Conservation (phyloP, 805 yeast species). For the Starmerella stellata region DNA sequence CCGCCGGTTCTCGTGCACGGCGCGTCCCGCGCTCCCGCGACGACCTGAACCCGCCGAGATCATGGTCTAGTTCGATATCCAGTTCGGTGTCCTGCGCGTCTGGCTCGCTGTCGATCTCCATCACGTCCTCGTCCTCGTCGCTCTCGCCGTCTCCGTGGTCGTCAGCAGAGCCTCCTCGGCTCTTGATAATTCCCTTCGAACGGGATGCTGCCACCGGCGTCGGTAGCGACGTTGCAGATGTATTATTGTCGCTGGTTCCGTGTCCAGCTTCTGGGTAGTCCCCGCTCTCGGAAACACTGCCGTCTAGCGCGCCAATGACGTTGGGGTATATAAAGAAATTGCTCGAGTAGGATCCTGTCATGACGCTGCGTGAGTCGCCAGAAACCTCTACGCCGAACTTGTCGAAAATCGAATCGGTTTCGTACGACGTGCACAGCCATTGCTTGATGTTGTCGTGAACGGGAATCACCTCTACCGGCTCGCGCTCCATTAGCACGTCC, state of each 20-base stretch:
- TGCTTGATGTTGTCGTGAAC: slow-evolving; percentile 91
- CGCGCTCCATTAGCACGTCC: slow-evolving; percentile 94
- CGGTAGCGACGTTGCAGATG: not conserved
- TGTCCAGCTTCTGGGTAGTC: not conserved
- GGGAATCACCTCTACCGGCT: slow-evolving; percentile 83
- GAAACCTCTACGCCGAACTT: slow-evolving; percentile 91
- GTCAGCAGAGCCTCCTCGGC: too few species aligned
- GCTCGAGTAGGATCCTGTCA: slow-evolving; percentile 96
- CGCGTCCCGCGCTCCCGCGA: slow-evolving; percentile 7
- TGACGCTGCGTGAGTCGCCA: slow-evolving; percentile 78
- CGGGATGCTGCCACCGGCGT: not conserved
- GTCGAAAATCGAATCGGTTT: slow-evolving; percentile 94
- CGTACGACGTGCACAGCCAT: slow-evolving; percentile 89
- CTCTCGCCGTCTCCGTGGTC: too few species aligned
- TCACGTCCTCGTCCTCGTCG: not conserved
- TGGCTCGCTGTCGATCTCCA: not conserved
- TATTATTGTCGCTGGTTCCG: not conserved
- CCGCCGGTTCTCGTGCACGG: slow-evolving; percentile 26
- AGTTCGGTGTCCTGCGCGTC: not conserved
- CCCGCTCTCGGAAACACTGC: not conserved
- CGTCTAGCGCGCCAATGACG: slow-evolving; percentile 26
- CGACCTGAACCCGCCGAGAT: not conserved
- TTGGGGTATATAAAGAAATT: slow-evolving; percentile 94
- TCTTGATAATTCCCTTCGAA: not conserved
- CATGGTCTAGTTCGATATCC: not conserved